Evolutionary conservation across 2,329 filamentous ascomycete genomes (phyloP).

Genomic region (Aspergillus novoparasiticus): DNA sequence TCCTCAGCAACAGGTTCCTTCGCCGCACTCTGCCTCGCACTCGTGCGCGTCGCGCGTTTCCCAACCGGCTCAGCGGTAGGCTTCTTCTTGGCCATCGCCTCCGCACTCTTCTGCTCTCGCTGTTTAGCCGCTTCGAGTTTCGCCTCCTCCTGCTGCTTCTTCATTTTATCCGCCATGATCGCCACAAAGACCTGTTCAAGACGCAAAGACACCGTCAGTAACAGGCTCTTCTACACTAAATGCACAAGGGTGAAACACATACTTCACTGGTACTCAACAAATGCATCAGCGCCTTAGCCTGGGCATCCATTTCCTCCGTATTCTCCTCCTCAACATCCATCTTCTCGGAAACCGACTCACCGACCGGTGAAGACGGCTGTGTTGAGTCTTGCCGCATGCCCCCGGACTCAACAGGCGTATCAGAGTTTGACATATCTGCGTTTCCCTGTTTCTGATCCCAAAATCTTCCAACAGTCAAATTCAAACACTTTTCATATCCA

Average conservation of each 20-base stretch:
- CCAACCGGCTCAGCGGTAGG: constrained; percentile 15
- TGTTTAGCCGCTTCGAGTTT: constrained; percentile 38
- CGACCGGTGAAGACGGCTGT: constrained; percentile 31
- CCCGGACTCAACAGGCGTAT: constrained; percentile 29
- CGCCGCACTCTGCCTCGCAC: constrained; percentile 23
- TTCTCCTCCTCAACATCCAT: constrained; percentile 27
- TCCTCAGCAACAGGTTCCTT: constrained; percentile 17
- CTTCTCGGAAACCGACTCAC: constrained; percentile 16
- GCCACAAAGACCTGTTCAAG: constrained; percentile 48
- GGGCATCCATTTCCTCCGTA: constrained; percentile 45
- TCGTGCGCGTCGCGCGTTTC: constrained; percentile 38
- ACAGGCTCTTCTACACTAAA: not conserved
- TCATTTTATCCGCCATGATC: constrained; percentile 55
- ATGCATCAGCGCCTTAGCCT: constrained; percentile 49
- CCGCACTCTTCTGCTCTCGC: constrained; percentile 21
- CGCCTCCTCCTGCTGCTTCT: constrained; percentile 49
- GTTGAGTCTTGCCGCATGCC: constrained; percentile 32
- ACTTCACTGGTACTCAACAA: constrained; percentile 50
- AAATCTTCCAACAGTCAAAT: not conserved
- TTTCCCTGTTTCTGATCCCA: not conserved
- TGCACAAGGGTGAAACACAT: not conserved
- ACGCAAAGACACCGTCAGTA: constrained; percentile 7
- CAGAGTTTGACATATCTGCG: constrained; percentile 29
- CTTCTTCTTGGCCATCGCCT: constrained; percentile 30
- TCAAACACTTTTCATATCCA: constrained; percentile 3